Evolutionary conservation across 192 early-diverging fungal genomes (phyloP).

Genomic region (Anaeromyces robustus): DNA sequence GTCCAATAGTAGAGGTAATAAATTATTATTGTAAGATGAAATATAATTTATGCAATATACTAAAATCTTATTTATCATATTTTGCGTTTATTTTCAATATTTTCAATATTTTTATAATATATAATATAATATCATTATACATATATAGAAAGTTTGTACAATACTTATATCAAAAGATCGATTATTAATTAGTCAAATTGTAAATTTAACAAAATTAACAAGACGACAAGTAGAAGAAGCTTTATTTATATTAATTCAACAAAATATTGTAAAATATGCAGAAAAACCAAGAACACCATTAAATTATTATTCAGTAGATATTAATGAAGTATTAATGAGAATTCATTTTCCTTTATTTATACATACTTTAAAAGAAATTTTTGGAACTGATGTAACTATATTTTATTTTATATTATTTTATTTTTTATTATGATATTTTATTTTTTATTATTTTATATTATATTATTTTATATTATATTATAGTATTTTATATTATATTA

Average conservation of each 20-base stretch:
- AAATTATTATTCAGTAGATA: background rate
- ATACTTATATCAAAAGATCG: background rate
- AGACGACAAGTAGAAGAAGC: background rate
- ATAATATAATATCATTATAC: too few species aligned
- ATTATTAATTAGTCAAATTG: background rate
- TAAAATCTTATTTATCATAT: too few species aligned
- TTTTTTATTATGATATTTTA: too few species aligned
- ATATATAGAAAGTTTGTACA: background rate
- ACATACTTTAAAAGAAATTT: background rate
- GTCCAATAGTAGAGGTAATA: background rate
- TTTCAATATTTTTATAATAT: too few species aligned
- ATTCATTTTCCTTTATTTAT: background rate
- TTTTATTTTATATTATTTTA: too few species aligned
- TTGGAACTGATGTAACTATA: background rate
- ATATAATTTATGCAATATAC: too few species aligned
- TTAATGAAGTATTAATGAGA: background rate
- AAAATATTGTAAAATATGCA: background rate
- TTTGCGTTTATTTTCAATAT: too few species aligned
- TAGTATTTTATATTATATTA: too few species aligned
- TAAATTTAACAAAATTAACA: background rate
- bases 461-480: too few species aligned
- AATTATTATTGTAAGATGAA: too few species aligned
- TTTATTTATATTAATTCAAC: background rate
- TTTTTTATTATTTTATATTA: too few species aligned
- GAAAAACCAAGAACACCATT: background rate